Percentiles rank a stretch among this genome's conserved stretches.
Evolutionary conservation across 2,329 filamentous ascomycete genomes (phyloP).

Genomic region (Lasiodiplodia gonubiensis): DNA sequence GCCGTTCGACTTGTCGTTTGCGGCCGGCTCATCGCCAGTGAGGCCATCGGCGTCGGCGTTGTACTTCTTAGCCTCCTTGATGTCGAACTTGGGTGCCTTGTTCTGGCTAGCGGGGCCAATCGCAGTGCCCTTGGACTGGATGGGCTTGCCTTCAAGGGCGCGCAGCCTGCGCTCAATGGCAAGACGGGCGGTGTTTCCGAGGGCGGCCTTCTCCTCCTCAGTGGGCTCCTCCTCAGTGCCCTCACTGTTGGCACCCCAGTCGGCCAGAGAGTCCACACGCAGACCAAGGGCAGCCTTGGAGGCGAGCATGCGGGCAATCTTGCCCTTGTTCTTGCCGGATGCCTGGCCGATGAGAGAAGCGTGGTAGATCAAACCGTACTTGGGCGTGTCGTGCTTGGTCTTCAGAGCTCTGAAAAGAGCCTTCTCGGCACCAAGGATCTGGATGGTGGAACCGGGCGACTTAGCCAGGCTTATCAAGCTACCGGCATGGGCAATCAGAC

Average conservation of each 20-base stretch:
- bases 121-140: conserved; percentile 75
- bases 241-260: conserved; percentile 64
- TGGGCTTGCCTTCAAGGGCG: conserved; percentile 86
- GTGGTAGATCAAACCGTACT: conserved; percentile 87
- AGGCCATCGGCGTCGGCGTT: conserved; percentile 92
- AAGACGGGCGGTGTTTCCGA: conserved; percentile 74
- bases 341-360: conserved; percentile 84
- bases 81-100: conserved; percentile 72
- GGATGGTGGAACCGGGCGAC: conserved; percentile 91
- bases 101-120: conserved; percentile 76
- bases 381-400: conserved; percentile 98
- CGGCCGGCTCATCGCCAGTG: conserved; percentile 67
- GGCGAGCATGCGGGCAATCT: conserved; percentile 95
- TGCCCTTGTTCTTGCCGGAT: conserved; percentile 98
- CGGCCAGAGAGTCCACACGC: conserved; percentile 86
- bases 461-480: conserved; percentile 95
- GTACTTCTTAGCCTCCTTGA: conserved; percentile 94
- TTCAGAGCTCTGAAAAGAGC: conserved; percentile 97
- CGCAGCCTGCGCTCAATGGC: conserved; percentile 79
- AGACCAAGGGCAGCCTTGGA: conserved; percentile 92
- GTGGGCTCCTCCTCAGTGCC: conserved; percentile 61
- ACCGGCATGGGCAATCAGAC: conserved; percentile 92
- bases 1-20: conserved; percentile 50
- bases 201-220: conserved; percentile 84
- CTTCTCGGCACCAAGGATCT: conserved; percentile 98